Evolutionary conservation across 805 yeast species (phyloP), one percentile per base, ranked within the genome.

Genomic region (Ogataea pignaliae): DNA sequence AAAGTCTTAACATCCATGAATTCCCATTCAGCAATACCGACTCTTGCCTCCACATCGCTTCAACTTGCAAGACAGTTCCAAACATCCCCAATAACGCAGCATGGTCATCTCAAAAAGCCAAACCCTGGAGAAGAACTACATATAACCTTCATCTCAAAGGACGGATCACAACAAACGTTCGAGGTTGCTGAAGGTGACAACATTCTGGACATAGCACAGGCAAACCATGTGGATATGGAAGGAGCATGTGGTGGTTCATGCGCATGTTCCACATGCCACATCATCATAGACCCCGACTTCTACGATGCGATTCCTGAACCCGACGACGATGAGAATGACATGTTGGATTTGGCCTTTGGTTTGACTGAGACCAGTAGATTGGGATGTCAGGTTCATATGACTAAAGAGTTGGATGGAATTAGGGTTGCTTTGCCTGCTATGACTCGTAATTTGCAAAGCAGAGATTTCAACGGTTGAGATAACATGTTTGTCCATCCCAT

Each of bases 191-290:
- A 85, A 54, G 98, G 98, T 12, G 99, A 93, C 60, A 81, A 89
- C 32, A 60, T 93, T 26, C 69, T 93, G 61, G 99, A 93, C 62
- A 88, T 93, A 44, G 99, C 98, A 6, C 98, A 93, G 68, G 95
- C 93, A 3, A 68, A 90, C 60, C 85, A 90, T 56, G 66, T 93
- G 45, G 99, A 93, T 53, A 90, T 93, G 93, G 99, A 93, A 64
- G 96, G 83, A 37, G 99, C 99, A 0, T 93, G 99, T 67, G 99
- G 99, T 17, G 99, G 98, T 3, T 88, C 97, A 3, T 93, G 99
- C 72, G 99, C 99, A 1, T 93, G 99, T 64, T 89, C 97, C 5
- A 93, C 99, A 0, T 93, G 99, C 62, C 99, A 93, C 67, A 83
- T 93, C 42, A 91, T 93, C 40, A 89, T 93, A 34, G 99, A 93